phyloP scores from a whole-genome alignment of 2,329 filamentous ascomycete species.

The Fusarium palustre region DNA sequence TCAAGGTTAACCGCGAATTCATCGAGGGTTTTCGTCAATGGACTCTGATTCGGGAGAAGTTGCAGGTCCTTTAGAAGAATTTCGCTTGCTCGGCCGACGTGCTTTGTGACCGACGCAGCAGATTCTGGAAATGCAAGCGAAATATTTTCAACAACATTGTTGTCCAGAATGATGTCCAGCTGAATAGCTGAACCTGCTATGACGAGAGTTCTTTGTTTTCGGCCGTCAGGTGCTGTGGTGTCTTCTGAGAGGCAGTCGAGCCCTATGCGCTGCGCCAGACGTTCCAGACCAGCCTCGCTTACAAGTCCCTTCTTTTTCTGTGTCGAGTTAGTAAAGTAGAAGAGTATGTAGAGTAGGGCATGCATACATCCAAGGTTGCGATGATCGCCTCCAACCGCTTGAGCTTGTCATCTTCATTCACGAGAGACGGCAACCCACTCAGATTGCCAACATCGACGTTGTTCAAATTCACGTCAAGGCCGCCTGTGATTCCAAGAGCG shows the following conservation, averaged over 20 bases:
- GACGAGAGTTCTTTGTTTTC: constrained; percentile 66
- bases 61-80: constrained; percentile 75
- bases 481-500: constrained; percentile 62
- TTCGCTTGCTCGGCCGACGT: constrained; percentile 70
- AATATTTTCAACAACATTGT: constrained; percentile 72
- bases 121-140: constrained; percentile 72
- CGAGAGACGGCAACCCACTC: constrained; percentile 56
- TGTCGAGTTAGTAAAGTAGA: constrained; percentile 12
- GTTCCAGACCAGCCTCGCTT: constrained; percentile 79
- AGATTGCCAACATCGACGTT: constrained; percentile 63
- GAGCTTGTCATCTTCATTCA: constrained; percentile 65
- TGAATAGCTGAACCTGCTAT: constrained; percentile 72
- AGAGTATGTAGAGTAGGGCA: background rate
- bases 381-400: constrained; percentile 66
- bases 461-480: constrained; percentile 66
- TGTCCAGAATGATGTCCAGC: constrained; percentile 70
- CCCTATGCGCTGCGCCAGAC: constrained; percentile 75
- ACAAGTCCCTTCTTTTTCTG: constrained; percentile 70
- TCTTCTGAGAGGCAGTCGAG: constrained; percentile 72
- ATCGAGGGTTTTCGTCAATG: constrained; percentile 77
- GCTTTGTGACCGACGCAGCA: constrained; percentile 67
- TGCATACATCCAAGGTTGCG: constrained; percentile 61
- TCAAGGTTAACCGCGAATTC: constrained; percentile 79
- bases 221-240: constrained; percentile 58
- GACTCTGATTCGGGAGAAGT: constrained; percentile 68